A percentile compares a stretch with the other conserved stretches of the same genome.
Evolutionary conservation across 306 rosid genomes (phyloP).

Genomic region (Chamaecrista fasciculata): DNA sequence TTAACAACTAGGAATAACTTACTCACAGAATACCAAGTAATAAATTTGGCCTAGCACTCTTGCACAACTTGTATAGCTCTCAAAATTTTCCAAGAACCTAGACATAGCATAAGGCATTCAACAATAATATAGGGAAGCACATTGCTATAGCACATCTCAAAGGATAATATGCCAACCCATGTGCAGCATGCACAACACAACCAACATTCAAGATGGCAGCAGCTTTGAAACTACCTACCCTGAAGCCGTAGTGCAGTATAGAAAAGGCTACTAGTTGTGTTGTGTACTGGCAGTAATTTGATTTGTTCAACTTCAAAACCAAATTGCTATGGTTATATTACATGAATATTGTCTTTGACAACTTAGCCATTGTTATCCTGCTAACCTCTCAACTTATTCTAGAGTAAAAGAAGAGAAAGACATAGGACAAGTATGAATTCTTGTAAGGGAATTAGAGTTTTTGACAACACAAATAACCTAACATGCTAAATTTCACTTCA

Average conservation of each 20-base stretch:
- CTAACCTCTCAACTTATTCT: neutral
- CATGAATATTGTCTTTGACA: neutral
- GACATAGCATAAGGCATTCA: neutral
- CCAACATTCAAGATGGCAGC: neutral
- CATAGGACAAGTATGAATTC: neutral
- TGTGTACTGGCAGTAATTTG: neutral
- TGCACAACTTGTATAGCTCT: neutral
- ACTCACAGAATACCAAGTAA: neutral
- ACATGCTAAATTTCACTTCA: neutral
- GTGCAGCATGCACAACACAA: neutral
- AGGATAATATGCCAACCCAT: neutral
- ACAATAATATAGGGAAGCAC: neutral
- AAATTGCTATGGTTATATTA: neutral
- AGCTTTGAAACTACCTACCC: neutral
- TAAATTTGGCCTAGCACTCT: neutral
- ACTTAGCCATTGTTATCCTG: neutral
- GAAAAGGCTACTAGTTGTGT: neutral
- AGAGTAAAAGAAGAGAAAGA: neutral
- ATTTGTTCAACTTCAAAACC: neutral
- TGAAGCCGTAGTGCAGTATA: too few species aligned
- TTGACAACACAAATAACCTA: slow-evolving; percentile 6
- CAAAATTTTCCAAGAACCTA: neutral
- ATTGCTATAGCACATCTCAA: neutral
- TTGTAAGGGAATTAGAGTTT: neutral
- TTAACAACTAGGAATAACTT: neutral